phyloP scores from a whole-genome alignment of 371 early-diverging fungal species.

The Chytridiales sp. region DNA sequence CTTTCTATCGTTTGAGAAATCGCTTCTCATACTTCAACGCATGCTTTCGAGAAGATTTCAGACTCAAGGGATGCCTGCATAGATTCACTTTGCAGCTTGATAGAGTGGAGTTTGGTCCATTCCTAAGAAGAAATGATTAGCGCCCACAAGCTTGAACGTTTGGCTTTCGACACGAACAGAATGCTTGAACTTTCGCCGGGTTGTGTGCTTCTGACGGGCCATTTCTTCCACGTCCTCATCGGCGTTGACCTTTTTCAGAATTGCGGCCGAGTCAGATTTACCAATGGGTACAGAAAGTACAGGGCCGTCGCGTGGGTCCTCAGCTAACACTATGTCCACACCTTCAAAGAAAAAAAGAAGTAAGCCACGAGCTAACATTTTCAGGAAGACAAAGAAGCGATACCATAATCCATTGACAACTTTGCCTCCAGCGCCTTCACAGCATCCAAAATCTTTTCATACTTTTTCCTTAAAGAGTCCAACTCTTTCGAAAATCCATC shows the following conservation, averaged over 20 bases:
- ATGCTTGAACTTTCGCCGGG: slow-evolving; percentile 16
- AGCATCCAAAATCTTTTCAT: neutral
- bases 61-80: slow-evolving; percentile 13
- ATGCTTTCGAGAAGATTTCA: slow-evolving; percentile 13
- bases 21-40: slow-evolving; percentile 22
- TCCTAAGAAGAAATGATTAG: slow-evolving; percentile 14
- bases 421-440: neutral
- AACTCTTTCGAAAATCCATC: slow-evolving; percentile 11
- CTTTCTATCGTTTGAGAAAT: slow-evolving; percentile 24
- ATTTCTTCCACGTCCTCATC: slow-evolving; percentile 13
- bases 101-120: slow-evolving; percentile 30
- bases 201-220: slow-evolving; percentile 4
- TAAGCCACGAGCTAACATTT: neutral
- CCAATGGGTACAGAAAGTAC: slow-evolving; percentile 1
- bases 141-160: neutral
- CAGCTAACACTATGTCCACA: slow-evolving; percentile 2
- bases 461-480: slow-evolving; percentile 14
- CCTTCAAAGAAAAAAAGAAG: slow-evolving; percentile 7
- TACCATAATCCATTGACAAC: slow-evolving; percentile 13
- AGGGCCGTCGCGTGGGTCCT: slow-evolving; percentile 24
- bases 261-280: neutral
- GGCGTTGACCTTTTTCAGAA: neutral
- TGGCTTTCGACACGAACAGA: neutral
- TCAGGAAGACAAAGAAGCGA: neutral
- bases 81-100: neutral